Evolutionary conservation across 2,329 filamentous ascomycete genomes (phyloP).

Genomic region (Fusarium circinatum): DNA sequence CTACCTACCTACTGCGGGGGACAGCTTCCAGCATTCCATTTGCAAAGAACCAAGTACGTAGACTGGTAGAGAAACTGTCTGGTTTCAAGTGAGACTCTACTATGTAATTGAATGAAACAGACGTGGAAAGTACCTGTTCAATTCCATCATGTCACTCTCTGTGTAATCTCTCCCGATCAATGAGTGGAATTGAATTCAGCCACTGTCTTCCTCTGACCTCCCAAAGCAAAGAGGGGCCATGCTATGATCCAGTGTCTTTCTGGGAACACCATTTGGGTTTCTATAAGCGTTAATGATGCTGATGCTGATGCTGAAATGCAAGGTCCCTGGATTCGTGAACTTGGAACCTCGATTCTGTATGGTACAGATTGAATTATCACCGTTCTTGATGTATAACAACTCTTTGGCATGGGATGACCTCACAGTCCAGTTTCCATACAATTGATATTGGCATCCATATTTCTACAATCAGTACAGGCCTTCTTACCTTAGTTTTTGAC

Average conservation of each 20-base stretch:
- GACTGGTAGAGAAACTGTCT: not conserved
- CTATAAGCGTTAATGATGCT: not conserved
- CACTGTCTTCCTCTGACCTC: not conserved
- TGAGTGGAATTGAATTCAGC: constrained; percentile 30
- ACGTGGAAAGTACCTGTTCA: constrained; percentile 1
- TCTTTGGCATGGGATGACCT: not conserved
- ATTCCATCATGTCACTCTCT: constrained; percentile 6
- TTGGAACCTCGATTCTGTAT: not conserved
- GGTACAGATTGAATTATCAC: not conserved
- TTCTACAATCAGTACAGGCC: constrained; percentile 12
- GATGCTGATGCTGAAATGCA: not conserved
- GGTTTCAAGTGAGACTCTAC: not conserved
- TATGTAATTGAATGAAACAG: not conserved
- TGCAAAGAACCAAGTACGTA: too few species aligned
- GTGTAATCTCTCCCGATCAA: constrained; percentile 13
- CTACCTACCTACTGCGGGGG: constrained; percentile 13
- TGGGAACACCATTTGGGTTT: not conserved
- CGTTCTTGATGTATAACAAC: not conserved
- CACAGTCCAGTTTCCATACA: not conserved
- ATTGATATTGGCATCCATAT: constrained; percentile 24
- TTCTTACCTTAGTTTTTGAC: constrained; percentile 5
- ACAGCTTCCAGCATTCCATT: constrained; percentile 6
- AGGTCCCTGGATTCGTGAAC: not conserved
- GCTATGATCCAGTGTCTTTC: not conserved
- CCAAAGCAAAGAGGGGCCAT: constrained; percentile 2